Evolutionary conservation across 73 alveolate genomes (phyloP).

Genomic region (Uronychia binucleata): DNA sequence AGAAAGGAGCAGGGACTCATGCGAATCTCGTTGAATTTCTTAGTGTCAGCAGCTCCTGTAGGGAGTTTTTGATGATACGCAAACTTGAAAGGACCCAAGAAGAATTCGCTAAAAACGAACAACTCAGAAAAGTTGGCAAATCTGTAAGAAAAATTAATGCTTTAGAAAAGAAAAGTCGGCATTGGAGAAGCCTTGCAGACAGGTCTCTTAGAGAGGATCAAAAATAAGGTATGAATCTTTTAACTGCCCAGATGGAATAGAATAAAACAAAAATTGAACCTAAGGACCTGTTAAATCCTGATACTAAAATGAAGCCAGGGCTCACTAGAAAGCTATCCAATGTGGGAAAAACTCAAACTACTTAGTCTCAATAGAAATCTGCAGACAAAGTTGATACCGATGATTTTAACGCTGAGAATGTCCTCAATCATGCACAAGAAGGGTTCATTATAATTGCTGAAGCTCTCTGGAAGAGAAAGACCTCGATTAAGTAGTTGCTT

Average conservation of each 20-base stretch:
- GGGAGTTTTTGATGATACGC: neutral
- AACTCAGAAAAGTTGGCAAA: neutral
- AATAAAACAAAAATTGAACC: neutral
- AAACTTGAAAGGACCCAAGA: neutral
- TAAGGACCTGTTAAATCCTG: neutral
- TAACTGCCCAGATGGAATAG: neutral
- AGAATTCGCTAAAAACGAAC: neutral
- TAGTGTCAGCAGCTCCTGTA: neutral
- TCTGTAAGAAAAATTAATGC: neutral
- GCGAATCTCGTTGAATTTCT: neutral
- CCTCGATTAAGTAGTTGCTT: neutral
- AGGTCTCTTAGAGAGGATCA: neutral
- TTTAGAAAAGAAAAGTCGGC: neutral
- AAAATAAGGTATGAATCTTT: neutral
- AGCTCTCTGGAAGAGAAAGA: neutral
- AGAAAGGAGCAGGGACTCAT: neutral
- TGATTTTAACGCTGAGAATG: neutral
- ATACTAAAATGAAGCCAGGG: neutral
- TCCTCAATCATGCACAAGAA: neutral
- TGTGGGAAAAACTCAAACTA: neutral
- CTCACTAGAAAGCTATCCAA: neutral
- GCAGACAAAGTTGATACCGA: neutral
- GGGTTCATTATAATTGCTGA: neutral
- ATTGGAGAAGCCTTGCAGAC: neutral
- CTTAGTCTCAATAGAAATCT: neutral